Base-by-base conservation (phyloP, 2,329 filamentous ascomycete genomes). In the Rutstroemia sp. region DNA sequence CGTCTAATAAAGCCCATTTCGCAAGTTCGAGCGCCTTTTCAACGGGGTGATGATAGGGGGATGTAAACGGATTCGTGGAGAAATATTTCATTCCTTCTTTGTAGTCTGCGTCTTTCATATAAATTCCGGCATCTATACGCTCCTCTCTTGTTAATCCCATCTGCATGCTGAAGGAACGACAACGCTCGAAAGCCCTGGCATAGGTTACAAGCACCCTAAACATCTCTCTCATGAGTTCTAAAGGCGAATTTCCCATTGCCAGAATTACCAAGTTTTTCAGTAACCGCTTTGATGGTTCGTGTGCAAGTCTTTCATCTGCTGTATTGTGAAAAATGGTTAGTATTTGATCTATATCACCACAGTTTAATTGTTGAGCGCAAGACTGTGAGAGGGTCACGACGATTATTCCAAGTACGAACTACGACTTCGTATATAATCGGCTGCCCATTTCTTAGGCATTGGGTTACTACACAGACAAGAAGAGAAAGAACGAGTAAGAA, bases 61-160 rank as follows among this genome's bases (percentile, higher is more conserved):
- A 12, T 27, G 2, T 36, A 42, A n/a, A 40, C 27, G n/a, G 19
- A 27, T 40, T 21, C 14, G 27, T 2, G 8, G 25, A 2, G 2
- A 2, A 2, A 27, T 27, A 27, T 6, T 27, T 6, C 25, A 27
- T 27, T 6, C 5, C 25, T 27, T 8, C 7, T 27, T 27, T 1
- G 25, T 7, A 27, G 25, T 27, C 25, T 2, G 25, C 6, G 4
- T 27, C 25, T 8, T 27, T 27, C 6, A 5, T 27, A 6, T 7
- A 5, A 27, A 7, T 27, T 7, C 4, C 5, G 2, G 25, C 12
- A 34, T 21, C 34, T 5, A 30, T 17, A 4, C 49, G 17, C 14
- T 54, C 52, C 21, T 58, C 52, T n/a, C 17, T 16, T 16, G 45
- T 45, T 17, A 57, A 42, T 2, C 49, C 51, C 57, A 61, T 59